Conservation (phyloP, 768 basidiomycete species). For the Rhizopogon vesiculosus region DNA sequence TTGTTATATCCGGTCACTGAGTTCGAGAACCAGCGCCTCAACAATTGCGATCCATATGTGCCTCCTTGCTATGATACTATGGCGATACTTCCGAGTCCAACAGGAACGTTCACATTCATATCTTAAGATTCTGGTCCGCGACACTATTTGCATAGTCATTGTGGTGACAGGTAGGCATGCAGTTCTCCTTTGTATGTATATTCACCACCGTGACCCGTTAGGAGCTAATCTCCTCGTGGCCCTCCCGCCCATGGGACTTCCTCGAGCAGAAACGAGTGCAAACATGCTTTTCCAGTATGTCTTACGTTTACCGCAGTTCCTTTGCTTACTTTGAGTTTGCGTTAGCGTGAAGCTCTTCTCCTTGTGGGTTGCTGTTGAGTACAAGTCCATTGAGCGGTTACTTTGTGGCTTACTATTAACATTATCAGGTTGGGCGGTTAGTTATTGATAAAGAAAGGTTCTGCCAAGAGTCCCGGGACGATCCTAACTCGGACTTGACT, state of each 20-base stretch:
- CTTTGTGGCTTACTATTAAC: neutral
- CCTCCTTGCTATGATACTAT: slow-evolving; percentile 16
- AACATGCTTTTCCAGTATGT: slow-evolving; percentile 19
- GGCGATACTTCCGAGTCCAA: slow-evolving; percentile 7
- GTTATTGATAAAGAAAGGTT: neutral
- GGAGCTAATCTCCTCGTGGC: slow-evolving; percentile 14
- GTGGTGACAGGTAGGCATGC: slow-evolving; percentile 11
- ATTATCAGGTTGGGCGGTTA: neutral
- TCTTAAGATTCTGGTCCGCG: slow-evolving; percentile 2
- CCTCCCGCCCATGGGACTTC: slow-evolving; percentile 7
- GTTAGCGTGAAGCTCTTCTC: neutral
- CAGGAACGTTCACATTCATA: neutral
- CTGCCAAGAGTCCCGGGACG: neutral
- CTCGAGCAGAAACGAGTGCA: slow-evolving; percentile 8
- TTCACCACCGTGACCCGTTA: neutral
- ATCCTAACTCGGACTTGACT: neutral
- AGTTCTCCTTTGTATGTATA: neutral
- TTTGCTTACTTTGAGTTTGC: neutral
- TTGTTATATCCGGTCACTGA: neutral
- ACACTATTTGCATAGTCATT: slow-evolving; percentile 6
- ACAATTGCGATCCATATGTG: slow-evolving; percentile 12
- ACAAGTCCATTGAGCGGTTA: too few relatives aligned
- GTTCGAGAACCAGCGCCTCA: slow-evolving; percentile 6
- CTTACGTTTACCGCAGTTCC: neutral
- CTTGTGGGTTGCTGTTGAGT: neutral